Evolutionary conservation across 106 monocot species (phyloP).

Genomic region (Iris macrosiphon): DNA sequence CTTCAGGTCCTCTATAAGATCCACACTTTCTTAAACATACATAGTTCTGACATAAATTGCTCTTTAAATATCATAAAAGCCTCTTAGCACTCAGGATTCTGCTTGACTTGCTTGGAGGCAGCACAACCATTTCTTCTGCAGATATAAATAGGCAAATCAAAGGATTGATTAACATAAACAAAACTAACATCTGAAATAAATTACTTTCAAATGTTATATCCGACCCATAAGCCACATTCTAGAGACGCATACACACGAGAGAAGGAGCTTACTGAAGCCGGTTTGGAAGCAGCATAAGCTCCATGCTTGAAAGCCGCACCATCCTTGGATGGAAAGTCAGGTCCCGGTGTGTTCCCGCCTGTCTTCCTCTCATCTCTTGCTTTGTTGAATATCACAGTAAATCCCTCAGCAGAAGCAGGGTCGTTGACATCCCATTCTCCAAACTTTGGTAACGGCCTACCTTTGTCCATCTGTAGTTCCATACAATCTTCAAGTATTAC

Average conservation of each 20-base stretch:
- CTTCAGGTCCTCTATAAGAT: no score
- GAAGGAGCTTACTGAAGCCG: slow-evolving; percentile 26
- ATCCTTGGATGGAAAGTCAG: slow-evolving; percentile 47
- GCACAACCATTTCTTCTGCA: slow-evolving; percentile 87
- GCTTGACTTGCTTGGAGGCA: slow-evolving; percentile 51
- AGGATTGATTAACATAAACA: neutral
- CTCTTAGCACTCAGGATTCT: slow-evolving; percentile 24
- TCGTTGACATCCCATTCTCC: slow-evolving; percentile 74
- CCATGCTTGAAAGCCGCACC: neutral
- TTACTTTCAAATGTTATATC: neutral
- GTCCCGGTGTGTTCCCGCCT: slow-evolving; percentile 34
- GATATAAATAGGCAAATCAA: neutral
- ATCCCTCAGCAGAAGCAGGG: slow-evolving; percentile 54
- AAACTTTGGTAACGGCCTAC: slow-evolving; percentile 49
- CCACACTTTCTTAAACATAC: neutral
- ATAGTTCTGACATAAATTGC: neutral
- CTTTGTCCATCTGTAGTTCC: slow-evolving; percentile 39
- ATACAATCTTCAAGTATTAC: no score
- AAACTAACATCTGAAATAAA: neutral
- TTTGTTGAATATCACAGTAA: slow-evolving; percentile 69
- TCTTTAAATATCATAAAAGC: neutral
- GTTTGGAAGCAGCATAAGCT: slow-evolving; percentile 18
- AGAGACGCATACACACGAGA: no score
- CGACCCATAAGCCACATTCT: neutral
- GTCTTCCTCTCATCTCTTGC: slow-evolving; percentile 65